phyloP scores from a whole-genome alignment of 2,329 filamentous ascomycete genomes.

The Trichoderma sp. region DNA sequence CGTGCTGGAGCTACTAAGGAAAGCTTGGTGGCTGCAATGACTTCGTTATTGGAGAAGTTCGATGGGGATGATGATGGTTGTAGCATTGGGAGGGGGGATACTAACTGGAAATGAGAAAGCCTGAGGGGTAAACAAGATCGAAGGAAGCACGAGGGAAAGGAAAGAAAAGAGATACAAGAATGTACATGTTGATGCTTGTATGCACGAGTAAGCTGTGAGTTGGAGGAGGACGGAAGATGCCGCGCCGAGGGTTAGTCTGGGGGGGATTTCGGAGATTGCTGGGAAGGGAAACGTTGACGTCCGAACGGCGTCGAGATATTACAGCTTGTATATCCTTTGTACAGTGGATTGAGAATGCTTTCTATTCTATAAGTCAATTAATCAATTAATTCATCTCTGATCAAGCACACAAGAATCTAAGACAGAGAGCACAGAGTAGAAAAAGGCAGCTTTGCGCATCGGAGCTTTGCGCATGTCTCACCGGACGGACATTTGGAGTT shows the following conservation, averaged over 20 bases:
- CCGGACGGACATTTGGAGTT: not conserved
- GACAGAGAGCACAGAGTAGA: not conserved
- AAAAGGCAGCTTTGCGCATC: not conserved
- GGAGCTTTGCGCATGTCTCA: not conserved
- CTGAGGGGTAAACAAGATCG: not conserved
- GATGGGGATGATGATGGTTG: not conserved
- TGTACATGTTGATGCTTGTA: not conserved
- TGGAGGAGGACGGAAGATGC: not conserved
- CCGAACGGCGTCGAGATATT: too few relatives aligned
- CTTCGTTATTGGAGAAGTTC: not conserved
- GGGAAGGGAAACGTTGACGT: not conserved
- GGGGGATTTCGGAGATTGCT: not conserved
- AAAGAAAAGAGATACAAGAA: not conserved
- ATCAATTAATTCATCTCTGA: not conserved
- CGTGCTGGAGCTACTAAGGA: too few relatives aligned
- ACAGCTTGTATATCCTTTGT: too few relatives aligned
- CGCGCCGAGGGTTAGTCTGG: not conserved
- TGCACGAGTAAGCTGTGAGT: not conserved
- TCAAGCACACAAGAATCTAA: too few relatives aligned
- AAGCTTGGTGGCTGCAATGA: too few relatives aligned
- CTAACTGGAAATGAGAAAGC: not conserved
- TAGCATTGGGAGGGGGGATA: too few relatives aligned
- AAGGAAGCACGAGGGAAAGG: not conserved
- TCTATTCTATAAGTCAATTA: not conserved
- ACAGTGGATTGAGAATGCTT: not conserved